phyloP scores from a whole-genome alignment of 2,329 filamentous ascomycete species.

The Periglandula ipomoeae region DNA sequence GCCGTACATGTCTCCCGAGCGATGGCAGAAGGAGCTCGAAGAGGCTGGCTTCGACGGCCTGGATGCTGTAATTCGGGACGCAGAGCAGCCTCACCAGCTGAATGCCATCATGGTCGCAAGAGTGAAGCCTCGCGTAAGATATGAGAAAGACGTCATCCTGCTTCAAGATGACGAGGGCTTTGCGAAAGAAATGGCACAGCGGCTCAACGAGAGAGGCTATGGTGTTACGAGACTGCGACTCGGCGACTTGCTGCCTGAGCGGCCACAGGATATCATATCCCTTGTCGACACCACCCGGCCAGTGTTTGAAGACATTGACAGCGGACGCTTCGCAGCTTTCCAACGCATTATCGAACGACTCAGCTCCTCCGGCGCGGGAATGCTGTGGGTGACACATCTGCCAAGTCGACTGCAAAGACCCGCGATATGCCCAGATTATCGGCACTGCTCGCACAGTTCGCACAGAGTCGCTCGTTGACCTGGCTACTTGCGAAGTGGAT shows the following conservation, averaged over 20 bases:
- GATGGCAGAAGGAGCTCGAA: conserved; percentile 1
- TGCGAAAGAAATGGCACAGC: too few relatives aligned
- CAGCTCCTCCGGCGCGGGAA: too few relatives aligned
- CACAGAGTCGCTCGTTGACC: background rate
- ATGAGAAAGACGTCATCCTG: background rate
- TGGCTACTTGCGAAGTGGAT: background rate
- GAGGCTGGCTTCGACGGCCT: conserved; percentile 1
- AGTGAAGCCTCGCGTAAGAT: background rate
- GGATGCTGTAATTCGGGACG: background rate
- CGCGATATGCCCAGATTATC: background rate
- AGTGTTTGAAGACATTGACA: too few relatives aligned
- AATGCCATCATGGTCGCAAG: background rate
- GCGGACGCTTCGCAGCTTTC: too few relatives aligned
- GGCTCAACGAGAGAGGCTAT: too few relatives aligned
- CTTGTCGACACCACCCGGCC: too few relatives aligned
- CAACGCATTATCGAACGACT: too few relatives aligned
- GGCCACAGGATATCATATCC: too few relatives aligned
- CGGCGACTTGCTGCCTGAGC: too few relatives aligned
- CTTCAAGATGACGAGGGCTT: too few relatives aligned
- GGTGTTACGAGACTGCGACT: too few relatives aligned
- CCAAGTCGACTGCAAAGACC: background rate
- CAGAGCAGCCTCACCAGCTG: background rate
- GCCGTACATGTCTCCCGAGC: background rate
- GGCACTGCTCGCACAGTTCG: background rate
- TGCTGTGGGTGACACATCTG: background rate